Base-by-base conservation (phyloP, 2,329 filamentous ascomycete genomes). In the Pseudogymnoascus sp. region DNA sequence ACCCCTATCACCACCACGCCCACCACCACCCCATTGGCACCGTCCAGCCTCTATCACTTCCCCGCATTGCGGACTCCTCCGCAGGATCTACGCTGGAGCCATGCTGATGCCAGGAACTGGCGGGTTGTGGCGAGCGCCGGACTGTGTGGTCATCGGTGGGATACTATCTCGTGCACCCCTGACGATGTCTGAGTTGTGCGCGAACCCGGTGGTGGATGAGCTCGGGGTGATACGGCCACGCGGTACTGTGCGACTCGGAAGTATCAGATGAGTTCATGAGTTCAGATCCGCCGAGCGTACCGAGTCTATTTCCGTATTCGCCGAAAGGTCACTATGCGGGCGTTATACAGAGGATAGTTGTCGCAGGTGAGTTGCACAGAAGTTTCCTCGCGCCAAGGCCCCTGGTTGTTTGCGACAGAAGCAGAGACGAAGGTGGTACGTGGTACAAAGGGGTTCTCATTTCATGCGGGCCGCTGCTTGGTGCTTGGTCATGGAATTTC, bases 221-320 rank as follows among this genome's bases (percentile, higher is more conserved):
- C 8, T 31, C n/a, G 28, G 3, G 28, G 28, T 57, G 51, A 57
- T 34, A 57, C 51, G 28, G 51, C 28, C 51, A 34, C n/a, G 51
- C 28, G 51, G 48, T n/a, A 6, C 51, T 57, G 28, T 34, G 51
- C 28, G 51, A 57, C 51, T 57, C 28, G 51, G 28, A 28, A 57
- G 28, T 57, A 57, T 57, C 28, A 57, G n/a, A 57, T 57, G 28
- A 34, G n/a, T n/a, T n/a, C n/a, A n/a, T n/a, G n/a, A n/a, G 51
- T 16, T 57, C 51, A 19, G 25, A 19, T 13, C 10, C 14, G 28
- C 25, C 14, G 25, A 31, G 25, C n/a, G 4, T 54, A 54, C n/a
- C 1, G 51, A 57, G 25, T 1, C 25, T 34, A 19, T 34, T 57
- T 34, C n/a, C 11, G n/a, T 57, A 34, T 34, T 34, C 16, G 25